These are phyloP conservation scores for Inonotus obliquus DNA, from an alignment of 1,284 basidiomycete genomes.

Conservation along the genomic window DNA sequence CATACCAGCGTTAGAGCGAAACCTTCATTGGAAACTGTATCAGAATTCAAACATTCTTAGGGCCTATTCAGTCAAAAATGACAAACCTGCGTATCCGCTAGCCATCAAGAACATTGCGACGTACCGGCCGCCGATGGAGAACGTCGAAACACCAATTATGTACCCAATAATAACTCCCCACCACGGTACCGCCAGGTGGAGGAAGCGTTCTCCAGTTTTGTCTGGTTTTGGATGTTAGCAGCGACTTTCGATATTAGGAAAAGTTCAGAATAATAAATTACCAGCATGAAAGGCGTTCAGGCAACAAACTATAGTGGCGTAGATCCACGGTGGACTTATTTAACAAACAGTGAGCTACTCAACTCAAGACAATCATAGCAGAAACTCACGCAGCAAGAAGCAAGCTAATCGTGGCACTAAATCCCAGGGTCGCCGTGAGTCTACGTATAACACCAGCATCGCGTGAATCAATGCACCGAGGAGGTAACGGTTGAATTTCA, in stretches of 20 bases:
- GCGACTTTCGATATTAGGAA: background rate
- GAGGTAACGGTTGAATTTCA: conserved; percentile 22
- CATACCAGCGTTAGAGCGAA: conserved; percentile 58
- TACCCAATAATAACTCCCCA: conserved; percentile 24
- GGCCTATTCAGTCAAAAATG: conserved; percentile 30
- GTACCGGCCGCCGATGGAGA: conserved; percentile 26
- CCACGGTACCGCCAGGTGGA: conserved; percentile 29
- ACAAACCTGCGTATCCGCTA: conserved; percentile 21
- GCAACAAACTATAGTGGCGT: conserved; percentile 27
- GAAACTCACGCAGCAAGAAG: conserved; percentile 33
- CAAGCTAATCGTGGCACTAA: conserved; percentile 30
- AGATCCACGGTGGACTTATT: conserved; percentile 26
- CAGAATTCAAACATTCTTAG: background rate
- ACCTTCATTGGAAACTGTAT: background rate
- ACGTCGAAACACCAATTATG: conserved; percentile 26
- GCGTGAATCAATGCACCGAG: no score
- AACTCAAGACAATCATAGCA: background rate
- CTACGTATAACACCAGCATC: conserved; percentile 46
- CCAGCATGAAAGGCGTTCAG: conserved; percentile 37
- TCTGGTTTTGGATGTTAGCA: conserved; percentile 31
- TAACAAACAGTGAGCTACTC: background rate
- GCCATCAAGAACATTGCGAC: conserved; percentile 27
- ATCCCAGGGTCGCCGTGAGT: conserved; percentile 35
- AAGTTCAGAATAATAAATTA: conserved; percentile 10
- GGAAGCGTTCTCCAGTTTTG: conserved; percentile 26